Conservation (phyloP, 768 basidiomycete species). For the Boletus coccyginus region DNA sequence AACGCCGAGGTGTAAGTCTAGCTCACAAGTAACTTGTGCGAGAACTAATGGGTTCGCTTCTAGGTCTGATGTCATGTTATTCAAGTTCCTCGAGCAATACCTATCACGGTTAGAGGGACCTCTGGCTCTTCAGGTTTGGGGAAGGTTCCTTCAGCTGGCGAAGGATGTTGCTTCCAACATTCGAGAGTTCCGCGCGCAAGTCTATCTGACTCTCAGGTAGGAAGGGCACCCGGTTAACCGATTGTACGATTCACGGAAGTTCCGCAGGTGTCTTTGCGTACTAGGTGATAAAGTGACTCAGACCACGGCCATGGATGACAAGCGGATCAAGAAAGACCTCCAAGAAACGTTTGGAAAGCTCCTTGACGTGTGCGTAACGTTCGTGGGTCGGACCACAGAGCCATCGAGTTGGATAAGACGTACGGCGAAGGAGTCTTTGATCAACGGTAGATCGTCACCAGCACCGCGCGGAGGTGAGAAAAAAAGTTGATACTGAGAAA, state of each 20-base stretch:
- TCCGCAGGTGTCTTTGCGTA: conserved; percentile 65
- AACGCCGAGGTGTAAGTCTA: conserved; percentile 65
- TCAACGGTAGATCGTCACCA: conserved; percentile 76
- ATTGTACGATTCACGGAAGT: conserved; percentile 8
- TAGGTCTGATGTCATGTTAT: conserved; percentile 71
- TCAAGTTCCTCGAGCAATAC: conserved; percentile 88
- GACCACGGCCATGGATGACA: conserved; percentile 90
- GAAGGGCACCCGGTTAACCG: conserved; percentile 9
- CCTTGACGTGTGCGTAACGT: conserved; percentile 72
- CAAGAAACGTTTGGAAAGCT: conserved; percentile 90
- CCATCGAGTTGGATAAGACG: conserved; percentile 79
- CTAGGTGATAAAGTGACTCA: conserved; percentile 82
- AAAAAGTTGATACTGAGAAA: neutral
- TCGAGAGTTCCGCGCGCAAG: conserved; percentile 67
- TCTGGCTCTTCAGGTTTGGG: conserved; percentile 91
- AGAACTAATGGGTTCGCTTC: conserved; percentile 3
- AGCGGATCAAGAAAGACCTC: conserved; percentile 81
- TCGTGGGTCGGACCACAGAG: conserved; percentile 72
- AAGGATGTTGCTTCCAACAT: conserved; percentile 71
- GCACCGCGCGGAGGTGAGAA: conserved; percentile 50
- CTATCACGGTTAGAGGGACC: conserved; percentile 82
- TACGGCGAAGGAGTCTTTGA: conserved; percentile 56
- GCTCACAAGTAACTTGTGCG: neutral
- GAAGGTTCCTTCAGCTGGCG: conserved; percentile 68
- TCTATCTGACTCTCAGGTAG: conserved; percentile 73